phyloP scores from a whole-genome alignment of 1,284 basidiomycete species.

The Melampsora americana region DNA sequence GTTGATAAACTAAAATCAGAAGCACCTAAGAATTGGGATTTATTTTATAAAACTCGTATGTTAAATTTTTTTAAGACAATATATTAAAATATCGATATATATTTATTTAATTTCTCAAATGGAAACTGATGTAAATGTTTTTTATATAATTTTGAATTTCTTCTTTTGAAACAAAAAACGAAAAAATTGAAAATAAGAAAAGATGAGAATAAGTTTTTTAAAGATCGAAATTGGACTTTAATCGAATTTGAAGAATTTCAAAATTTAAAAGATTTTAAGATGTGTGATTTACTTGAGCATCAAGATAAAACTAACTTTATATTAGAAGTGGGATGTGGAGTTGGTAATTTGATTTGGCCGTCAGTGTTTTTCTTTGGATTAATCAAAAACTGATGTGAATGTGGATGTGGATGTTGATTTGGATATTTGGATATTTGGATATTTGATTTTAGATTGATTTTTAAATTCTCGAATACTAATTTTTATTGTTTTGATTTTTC shows the following conservation, averaged over 20 bases:
- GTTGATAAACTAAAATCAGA: constrained; percentile 50
- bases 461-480: constrained; percentile 42
- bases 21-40: constrained; percentile 53
- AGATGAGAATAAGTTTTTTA: constrained; percentile 53
- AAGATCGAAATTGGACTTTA: constrained; percentile 55
- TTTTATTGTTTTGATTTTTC: constrained; percentile 47
- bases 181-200: not conserved
- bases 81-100: too few relatives aligned
- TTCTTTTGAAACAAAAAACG: too few relatives aligned
- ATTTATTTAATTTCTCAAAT: too few relatives aligned
- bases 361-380: constrained; percentile 8
- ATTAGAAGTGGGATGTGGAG: constrained; percentile 46
- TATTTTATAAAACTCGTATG: constrained; percentile 54
- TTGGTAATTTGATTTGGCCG: constrained; percentile 48
- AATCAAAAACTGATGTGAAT: too few relatives aligned
- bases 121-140: too few relatives aligned
- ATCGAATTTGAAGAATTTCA: constrained; percentile 49
- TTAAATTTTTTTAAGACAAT: too few relatives aligned
- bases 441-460: not conserved
- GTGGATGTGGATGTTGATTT: too few relatives aligned
- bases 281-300: constrained; percentile 22
- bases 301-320: not conserved
- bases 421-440: too few relatives aligned
- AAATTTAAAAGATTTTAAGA: not conserved
- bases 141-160: too few relatives aligned